Evolutionary conservation across 2,329 filamentous ascomycete species (phyloP).

Genomic region (Pseudogymnoascus sp.): DNA sequence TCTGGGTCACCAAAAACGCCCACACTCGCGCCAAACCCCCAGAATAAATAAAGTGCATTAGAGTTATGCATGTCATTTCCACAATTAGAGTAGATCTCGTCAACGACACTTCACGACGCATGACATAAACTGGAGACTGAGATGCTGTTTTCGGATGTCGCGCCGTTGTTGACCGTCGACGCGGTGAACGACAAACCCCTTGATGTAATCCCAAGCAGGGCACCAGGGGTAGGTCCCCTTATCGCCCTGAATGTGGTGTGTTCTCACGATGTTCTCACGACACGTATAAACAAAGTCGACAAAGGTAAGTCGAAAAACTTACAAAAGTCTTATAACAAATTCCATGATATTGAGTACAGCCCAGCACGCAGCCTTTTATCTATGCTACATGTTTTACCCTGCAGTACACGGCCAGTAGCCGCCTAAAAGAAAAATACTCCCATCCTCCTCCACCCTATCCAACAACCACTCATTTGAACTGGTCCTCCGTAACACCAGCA

Average conservation of each 20-base stretch:
- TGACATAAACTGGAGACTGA: neutral
- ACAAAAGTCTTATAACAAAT: neutral
- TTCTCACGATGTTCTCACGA: neutral
- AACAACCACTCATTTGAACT: slow-evolving; percentile 56
- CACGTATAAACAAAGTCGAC: neutral
- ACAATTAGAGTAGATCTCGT: neutral
- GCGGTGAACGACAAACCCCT: neutral
- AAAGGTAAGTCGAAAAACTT: neutral
- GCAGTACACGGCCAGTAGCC: neutral
- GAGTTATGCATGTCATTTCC: neutral
- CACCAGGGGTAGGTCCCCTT: neutral
- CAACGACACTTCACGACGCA: neutral
- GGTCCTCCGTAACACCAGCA: slow-evolving; percentile 94
- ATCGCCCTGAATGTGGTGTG: neutral
- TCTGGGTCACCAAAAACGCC: neutral
- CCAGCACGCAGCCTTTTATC: neutral
- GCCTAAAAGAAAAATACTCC: neutral
- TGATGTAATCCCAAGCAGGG: neutral
- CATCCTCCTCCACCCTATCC: neutral
- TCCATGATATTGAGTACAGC: neutral
- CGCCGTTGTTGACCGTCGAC: neutral
- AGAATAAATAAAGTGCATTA: neutral
- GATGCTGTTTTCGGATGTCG: neutral
- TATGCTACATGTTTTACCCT: neutral
- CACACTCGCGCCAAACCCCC: neutral